These are phyloP conservation scores for Hevea brasiliensis DNA, from an alignment of 345 rosid genomes.

Conservation along the genomic window DNA sequence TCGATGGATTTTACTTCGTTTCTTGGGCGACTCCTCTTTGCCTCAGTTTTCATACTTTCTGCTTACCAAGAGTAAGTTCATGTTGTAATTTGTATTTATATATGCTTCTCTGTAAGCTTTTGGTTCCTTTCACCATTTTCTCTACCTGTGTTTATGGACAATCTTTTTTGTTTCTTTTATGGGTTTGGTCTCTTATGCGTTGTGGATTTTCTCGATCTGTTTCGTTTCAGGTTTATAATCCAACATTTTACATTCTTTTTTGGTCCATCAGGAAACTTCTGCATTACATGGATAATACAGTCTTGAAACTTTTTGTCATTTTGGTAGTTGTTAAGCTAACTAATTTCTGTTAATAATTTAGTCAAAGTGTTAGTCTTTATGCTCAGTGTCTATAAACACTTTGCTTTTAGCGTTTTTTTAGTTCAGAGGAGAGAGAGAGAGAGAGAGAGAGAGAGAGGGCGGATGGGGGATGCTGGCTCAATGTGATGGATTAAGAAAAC, in stretches of 20 bases:
- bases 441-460: too few species aligned
- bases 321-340: not conserved
- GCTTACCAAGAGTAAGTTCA: slow-evolving; percentile 20
- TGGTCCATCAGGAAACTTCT: too few species aligned
- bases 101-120: not conserved
- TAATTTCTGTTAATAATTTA: too few species aligned
- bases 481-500: too few species aligned
- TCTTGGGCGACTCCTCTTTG: slow-evolving; percentile 16
- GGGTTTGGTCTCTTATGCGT: not conserved
- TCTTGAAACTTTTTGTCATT: not conserved
- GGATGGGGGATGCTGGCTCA: too few species aligned
- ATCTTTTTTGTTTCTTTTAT: too few species aligned
- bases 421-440: too few species aligned
- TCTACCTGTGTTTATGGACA: not conserved
- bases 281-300: too few species aligned
- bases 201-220: not conserved
- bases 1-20: slow-evolving; percentile 13
- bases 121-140: too few species aligned
- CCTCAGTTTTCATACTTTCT: slow-evolving; percentile 16
- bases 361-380: too few species aligned
- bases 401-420: too few species aligned
- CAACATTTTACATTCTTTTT: not conserved
- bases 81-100: not conserved
- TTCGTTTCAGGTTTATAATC: not conserved
- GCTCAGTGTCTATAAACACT: not conserved